phyloP scores from a whole-genome alignment of 164 flowering plant species.

The Nelumbo lutea region DNA sequence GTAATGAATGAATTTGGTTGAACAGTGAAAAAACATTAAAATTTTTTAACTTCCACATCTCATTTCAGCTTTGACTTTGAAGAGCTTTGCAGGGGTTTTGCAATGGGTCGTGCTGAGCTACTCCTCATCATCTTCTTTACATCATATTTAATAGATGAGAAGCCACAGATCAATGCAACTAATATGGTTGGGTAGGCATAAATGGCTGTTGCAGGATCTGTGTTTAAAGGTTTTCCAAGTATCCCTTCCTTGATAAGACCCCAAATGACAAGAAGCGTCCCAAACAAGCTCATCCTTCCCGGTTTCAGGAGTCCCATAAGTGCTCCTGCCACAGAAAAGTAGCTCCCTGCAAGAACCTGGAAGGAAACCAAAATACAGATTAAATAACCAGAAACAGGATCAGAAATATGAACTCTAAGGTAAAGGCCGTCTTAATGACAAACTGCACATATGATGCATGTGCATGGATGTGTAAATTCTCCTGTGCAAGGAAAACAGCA shows the following conservation, averaged over 20 bases:
- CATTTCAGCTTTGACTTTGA: conserved; percentile 87
- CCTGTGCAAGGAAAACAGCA: neutral
- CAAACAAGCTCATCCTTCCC: conserved; percentile 94
- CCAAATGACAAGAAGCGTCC: conserved; percentile 81
- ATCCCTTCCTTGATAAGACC: conserved; percentile 94
- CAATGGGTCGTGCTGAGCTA: conserved; percentile 49
- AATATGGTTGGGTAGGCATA: conserved; percentile 86
- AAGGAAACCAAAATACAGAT: neutral
- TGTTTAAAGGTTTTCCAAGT: conserved; percentile 58
- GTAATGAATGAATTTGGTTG: conserved; percentile 6
- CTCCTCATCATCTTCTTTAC: conserved; percentile 46
- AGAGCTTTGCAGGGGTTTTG: conserved; percentile 77
- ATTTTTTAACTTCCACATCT: conserved; percentile 12
- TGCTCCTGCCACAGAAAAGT: conserved; percentile 88
- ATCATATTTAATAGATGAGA: conserved; percentile 73
- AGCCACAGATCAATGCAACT: conserved; percentile 66
- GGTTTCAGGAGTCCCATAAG: conserved; percentile 68
- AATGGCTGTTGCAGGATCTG: conserved; percentile 64
- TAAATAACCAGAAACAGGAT: neutral
- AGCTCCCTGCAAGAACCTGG: conserved; percentile 98
- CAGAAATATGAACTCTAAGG: neutral
- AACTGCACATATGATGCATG: neutral
- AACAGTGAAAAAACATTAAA: neutral
- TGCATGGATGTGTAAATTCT: neutral
- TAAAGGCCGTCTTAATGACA: neutral